Evolutionary conservation across 179 eudicot species (phyloP), one percentile per base, ranked within the genome.

Genomic region (Sideroxylon spinosum): DNA sequence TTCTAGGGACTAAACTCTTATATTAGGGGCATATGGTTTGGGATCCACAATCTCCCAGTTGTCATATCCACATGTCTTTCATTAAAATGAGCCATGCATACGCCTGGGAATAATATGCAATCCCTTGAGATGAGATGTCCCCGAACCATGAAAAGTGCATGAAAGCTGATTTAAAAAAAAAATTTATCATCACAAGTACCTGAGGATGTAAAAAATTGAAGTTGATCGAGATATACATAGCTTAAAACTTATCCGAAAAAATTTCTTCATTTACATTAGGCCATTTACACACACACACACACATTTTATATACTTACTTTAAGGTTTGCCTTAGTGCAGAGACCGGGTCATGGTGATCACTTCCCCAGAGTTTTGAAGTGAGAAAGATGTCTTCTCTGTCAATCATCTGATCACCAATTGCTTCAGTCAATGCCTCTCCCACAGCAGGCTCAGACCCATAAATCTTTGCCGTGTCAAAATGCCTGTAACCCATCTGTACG

Each of bases 341-440:
- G 49, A 85, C 83, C 9, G 94, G 94, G 80, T 90, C 86, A 72
- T 90, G 89, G 61, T 90, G 94, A 78, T 90, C 90, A 82, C 91
- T 86, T 55, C 89, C 79, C 94, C 94, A 90, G 17, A 90, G 84
- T 76, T 90, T 90, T 4, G 94, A 86, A 17, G 92, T 90, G 14
- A 90, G 80, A 49, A 89, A 89, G 20, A 89, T 48, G 62, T 82
- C 84, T 73, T 84, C 76, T 80, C 94, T 83, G 3, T 81, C 78
- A 8, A 85, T 65, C 6, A 52, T n/a, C 48, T 86, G 87, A 29
- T 81, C 73, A 66, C 20, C 20, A 68, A 90, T 90, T 20, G 94
- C 90, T 44, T 83, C 85, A 60, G 29, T 76, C 68, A 90, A 66
- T 14, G 90, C 90, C 55, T 73, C 81, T 17, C 93, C 93, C 5